Conservation (phyloP, 2,329 filamentous ascomycete genomes). For the Exophiala xenobiotica region DNA sequence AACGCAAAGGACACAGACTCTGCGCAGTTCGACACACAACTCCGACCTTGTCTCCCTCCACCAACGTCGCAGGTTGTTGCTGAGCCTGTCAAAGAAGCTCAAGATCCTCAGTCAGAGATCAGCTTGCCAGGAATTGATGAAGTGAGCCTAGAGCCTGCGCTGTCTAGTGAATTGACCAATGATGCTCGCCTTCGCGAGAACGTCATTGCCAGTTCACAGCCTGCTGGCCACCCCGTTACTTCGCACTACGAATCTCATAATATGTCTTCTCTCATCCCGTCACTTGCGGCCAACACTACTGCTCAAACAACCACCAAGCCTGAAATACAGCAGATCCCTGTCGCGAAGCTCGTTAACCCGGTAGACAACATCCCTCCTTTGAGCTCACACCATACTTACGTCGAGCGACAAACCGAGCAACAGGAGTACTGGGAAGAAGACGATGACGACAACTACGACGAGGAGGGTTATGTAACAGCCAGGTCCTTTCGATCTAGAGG, state of each 20-base stretch:
- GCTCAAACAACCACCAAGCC: slow-evolving; percentile 2
- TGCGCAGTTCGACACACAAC: slow-evolving; percentile 31
- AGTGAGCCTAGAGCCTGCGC: slow-evolving; percentile 20
- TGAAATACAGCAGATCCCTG: slow-evolving; percentile 21
- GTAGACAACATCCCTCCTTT: slow-evolving; percentile 15
- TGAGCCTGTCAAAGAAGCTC: slow-evolving; percentile 29
- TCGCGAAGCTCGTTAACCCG: slow-evolving; percentile 19
- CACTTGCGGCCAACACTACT: slow-evolving; percentile 1
- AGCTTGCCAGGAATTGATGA: slow-evolving; percentile 28
- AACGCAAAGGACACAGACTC: slow-evolving; percentile 4
- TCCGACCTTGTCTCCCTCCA: slow-evolving; percentile 13
- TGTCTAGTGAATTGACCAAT: slow-evolving; percentile 19
- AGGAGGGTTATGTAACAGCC: slow-evolving; percentile 71
- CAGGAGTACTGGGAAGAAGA: slow-evolving; percentile 78
- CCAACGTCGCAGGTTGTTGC: slow-evolving; percentile 17
- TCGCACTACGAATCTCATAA: slow-evolving; percentile 4
- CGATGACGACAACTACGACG: slow-evolving; percentile 67
- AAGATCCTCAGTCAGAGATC: slow-evolving; percentile 22
- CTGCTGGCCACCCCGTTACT: slow-evolving; percentile 6
- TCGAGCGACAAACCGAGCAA: slow-evolving; percentile 46
- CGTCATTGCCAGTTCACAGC: slow-evolving; percentile 9
- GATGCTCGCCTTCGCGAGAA: slow-evolving; percentile 9
- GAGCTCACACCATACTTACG: slow-evolving; percentile 26
- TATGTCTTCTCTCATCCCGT: background rate
- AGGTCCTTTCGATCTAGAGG: slow-evolving; percentile 73